phyloP scores from a whole-genome alignment of 2,329 filamentous ascomycete genomes.

The Fusarium penzigii region DNA sequence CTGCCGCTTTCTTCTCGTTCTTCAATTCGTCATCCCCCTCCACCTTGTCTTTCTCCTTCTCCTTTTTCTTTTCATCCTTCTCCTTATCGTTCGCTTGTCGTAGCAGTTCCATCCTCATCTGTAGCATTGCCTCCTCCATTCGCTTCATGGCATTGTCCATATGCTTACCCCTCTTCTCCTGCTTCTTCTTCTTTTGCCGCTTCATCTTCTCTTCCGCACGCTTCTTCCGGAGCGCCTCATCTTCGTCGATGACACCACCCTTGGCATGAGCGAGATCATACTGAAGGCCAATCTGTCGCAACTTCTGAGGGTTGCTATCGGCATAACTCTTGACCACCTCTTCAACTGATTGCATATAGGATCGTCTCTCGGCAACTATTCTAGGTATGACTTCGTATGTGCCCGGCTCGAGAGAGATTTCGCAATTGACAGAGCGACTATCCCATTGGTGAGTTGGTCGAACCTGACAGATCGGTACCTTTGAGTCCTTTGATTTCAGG shows the following conservation, averaged over 20 bases:
- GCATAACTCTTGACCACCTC: conserved; percentile 55
- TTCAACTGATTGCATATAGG: conserved; percentile 51
- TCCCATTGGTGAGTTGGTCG: conserved; percentile 37
- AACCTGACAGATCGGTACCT: conserved; percentile 22
- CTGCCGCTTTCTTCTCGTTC: conserved; percentile 6
- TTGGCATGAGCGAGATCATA: conserved; percentile 64
- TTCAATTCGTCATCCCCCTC: not conserved
- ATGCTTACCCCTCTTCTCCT: conserved; percentile 27
- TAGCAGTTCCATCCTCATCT: conserved; percentile 26
- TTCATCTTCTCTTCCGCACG: conserved; percentile 29
- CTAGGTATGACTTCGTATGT: conserved; percentile 70
- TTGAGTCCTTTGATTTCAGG: conserved; percentile 30
- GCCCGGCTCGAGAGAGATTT: conserved; percentile 69
- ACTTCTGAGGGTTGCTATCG: conserved; percentile 59
- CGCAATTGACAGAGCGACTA: conserved; percentile 68
- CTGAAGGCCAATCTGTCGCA: conserved; percentile 59
- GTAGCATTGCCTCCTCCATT: conserved; percentile 27
- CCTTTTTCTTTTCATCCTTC: conserved; percentile 9
- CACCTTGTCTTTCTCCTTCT: conserved; percentile 1
- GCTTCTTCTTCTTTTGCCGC: conserved; percentile 23
- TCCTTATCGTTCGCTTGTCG: conserved; percentile 17
- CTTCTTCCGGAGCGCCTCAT: conserved; percentile 37
- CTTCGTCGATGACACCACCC: conserved; percentile 53
- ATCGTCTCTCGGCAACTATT: conserved; percentile 56
- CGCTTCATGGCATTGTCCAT: conserved; percentile 28